These are phyloP conservation scores for Microcyclospora tardicrescens DNA, from an alignment of 2,329 filamentous ascomycete species.

Conservation along the genomic window DNA sequence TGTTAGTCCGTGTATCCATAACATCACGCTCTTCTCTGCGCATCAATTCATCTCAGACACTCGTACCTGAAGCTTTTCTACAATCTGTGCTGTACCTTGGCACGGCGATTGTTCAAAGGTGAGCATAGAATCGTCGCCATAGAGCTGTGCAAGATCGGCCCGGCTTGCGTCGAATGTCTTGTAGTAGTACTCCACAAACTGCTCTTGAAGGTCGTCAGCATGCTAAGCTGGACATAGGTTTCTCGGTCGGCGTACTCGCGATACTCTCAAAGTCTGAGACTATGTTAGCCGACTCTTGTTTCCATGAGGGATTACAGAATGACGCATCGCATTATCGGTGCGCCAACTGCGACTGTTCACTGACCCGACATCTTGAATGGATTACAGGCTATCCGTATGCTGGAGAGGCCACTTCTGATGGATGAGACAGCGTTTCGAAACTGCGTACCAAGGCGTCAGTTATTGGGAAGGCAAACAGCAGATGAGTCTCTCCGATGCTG, in stretches of 20 bases:
- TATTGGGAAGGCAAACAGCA: no score
- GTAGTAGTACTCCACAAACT: conserved; percentile 90
- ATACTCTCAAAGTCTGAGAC: conserved; percentile 21
- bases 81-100: conserved; percentile 52
- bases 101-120: conserved; percentile 69
- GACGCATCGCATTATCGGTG: neutral
- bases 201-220: conserved; percentile 41
- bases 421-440: no score
- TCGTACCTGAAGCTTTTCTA: conserved; percentile 69
- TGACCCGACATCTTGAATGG: no score
- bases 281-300: neutral
- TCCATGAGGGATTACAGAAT: neutral
- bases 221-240: no score
- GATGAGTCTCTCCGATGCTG: no score
- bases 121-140: conserved; percentile 80
- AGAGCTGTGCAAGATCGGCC: conserved; percentile 52
- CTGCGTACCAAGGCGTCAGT: no score
- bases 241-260: conserved; percentile 14
- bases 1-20: neutral
- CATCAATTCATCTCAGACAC: neutral
- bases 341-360: no score
- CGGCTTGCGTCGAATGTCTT: conserved; percentile 68
- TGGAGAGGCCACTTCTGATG: no score
- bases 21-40: neutral
- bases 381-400: no score